A percentile compares a stretch with the other conserved stretches of the same genome.
Conservation (phyloP, 1,284 basidiomycete species). For the Schizophyllum amplum region DNA sequence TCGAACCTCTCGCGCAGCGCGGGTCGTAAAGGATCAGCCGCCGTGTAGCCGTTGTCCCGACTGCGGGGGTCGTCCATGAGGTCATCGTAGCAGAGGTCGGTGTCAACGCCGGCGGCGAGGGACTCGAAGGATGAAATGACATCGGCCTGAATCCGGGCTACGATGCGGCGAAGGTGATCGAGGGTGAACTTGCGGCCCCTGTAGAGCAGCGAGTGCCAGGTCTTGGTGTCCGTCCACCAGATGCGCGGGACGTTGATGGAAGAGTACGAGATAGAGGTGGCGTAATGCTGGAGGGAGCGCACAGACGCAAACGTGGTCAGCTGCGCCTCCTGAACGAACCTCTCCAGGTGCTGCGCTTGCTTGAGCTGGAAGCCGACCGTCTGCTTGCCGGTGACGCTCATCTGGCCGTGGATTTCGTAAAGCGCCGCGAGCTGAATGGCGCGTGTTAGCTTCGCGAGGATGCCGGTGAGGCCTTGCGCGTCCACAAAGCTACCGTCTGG, state of each 20-base stretch:
- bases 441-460: constrained; percentile 15
- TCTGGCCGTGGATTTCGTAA: too few species aligned
- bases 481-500: constrained; percentile 13
- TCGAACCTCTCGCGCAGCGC: not conserved
- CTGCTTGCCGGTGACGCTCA: constrained; percentile 13
- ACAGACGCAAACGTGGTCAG: constrained; percentile 17
- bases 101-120: constrained; percentile 6
- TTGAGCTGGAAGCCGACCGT: fast-evolving
- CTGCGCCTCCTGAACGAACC: constrained; percentile 16
- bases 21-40: constrained; percentile 11
- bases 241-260: constrained; percentile 14
- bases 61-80: constrained; percentile 15
- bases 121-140: constrained; percentile 14
- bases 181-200: constrained; percentile 14
- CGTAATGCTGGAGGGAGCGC: constrained; percentile 16
- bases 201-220: constrained; percentile 13
- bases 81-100: constrained; percentile 9
- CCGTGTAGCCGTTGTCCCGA: constrained; percentile 12
- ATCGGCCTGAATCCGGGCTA: constrained; percentile 6
- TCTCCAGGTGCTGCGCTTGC: not conserved
- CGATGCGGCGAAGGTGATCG: constrained; percentile 8
- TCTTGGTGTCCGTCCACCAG: constrained; percentile 17
- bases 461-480: constrained; percentile 12
- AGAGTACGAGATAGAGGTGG: constrained; percentile 12
- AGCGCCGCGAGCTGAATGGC: constrained; percentile 17